phyloP scores from a whole-genome alignment of 208 protist genomes.

The Trypanosoma grayi region DNA sequence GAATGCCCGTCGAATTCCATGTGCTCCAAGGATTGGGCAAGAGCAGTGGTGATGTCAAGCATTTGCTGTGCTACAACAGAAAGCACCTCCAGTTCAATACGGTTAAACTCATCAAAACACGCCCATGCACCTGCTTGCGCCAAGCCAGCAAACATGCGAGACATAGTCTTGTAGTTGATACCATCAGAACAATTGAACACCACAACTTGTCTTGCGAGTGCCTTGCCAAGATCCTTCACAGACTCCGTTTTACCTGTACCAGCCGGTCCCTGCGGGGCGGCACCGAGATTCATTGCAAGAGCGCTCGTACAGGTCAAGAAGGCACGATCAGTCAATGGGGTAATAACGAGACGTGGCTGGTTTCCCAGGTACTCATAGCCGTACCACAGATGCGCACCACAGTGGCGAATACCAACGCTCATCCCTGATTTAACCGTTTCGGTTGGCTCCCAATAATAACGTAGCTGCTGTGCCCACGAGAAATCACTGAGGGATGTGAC shows the following conservation, averaged over 20 bases:
- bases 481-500: constrained; percentile 82
- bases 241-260: constrained; percentile 98
- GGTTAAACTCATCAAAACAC: constrained; percentile 98
- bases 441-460: constrained; percentile 94
- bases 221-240: constrained; percentile 94
- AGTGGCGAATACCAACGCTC: constrained; percentile 89
- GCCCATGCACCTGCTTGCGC: constrained; percentile 94
- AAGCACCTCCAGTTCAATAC: constrained; percentile 96
- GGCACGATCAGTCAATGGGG: constrained; percentile 95
- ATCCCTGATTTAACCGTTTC: constrained; percentile 37
- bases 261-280: constrained; percentile 93
- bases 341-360: constrained; percentile 95
- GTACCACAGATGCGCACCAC: constrained; percentile 90
- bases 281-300: constrained; percentile 94
- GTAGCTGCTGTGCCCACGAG: constrained; percentile 92
- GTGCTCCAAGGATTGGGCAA: constrained; percentile 66
- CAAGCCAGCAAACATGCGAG: constrained; percentile 95
- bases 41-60: constrained; percentile 93
- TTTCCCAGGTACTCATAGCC: constrained; percentile 97
- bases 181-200: constrained; percentile 98
- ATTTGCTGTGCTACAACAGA: constrained; percentile 97
- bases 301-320: constrained; percentile 94
- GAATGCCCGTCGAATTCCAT: constrained; percentile 94
- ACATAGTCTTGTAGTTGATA: constrained; percentile 96
- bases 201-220: constrained; percentile 89